phyloP scores from a whole-genome alignment of 495 filamentous ascomycete species.

The Lentithecium fluviatile region DNA sequence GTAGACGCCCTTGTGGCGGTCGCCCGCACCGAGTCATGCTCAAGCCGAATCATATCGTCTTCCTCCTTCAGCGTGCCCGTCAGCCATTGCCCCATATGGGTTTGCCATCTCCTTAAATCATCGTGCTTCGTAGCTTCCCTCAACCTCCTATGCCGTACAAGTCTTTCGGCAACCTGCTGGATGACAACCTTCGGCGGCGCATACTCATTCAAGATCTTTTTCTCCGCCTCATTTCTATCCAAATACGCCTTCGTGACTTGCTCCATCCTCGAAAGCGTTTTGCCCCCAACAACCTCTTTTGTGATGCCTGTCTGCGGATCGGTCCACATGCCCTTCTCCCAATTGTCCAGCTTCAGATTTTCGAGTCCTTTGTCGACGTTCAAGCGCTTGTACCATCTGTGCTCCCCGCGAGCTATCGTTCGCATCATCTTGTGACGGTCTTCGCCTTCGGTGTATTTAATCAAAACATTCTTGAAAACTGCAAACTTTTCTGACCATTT shows the following conservation, averaged over 20 bases:
- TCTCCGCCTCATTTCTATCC: conserved; percentile 35
- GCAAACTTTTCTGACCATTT: conserved; percentile 47
- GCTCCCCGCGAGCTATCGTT: conserved; percentile 40
- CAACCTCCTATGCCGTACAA: conserved; percentile 42
- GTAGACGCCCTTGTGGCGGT: neutral
- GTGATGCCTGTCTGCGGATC: conserved; percentile 31
- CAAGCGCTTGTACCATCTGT: conserved; percentile 47
- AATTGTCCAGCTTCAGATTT: conserved; percentile 44
- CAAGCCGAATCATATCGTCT: neutral
- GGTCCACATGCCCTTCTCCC: conserved; percentile 38
- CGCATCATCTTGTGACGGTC: conserved; percentile 44
- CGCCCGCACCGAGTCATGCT: neutral
- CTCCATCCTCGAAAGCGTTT: conserved; percentile 42
- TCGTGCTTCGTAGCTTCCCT: conserved; percentile 36
- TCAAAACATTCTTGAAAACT: conserved; percentile 46
- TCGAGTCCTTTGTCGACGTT: conserved; percentile 43
- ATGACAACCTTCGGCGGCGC: conserved; percentile 43
- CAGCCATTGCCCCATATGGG: conserved; percentile 39
- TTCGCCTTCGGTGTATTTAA: conserved; percentile 50
- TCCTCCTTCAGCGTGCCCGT: conserved; percentile 22
- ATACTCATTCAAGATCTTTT: conserved; percentile 36
- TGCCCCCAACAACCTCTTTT: conserved; percentile 35
- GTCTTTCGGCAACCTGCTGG: conserved; percentile 44
- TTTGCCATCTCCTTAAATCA: conserved; percentile 40
- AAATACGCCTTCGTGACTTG: conserved; percentile 38